Base-by-base conservation (phyloP, 345 rosid species). In the Carallia brachiata region DNA sequence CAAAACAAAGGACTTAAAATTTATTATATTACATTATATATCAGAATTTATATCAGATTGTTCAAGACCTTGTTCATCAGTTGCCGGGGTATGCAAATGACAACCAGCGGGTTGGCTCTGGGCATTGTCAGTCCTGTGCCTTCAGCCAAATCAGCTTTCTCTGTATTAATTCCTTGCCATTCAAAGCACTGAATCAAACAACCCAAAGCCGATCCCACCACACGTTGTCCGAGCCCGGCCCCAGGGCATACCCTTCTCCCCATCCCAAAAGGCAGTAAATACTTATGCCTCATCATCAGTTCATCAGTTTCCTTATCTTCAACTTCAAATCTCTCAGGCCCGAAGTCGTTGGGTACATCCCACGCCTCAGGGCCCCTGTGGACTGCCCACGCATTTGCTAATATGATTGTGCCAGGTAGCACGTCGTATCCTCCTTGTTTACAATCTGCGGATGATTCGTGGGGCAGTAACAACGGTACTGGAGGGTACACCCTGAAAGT, bases 271-370 rank as follows among this genome's bases (percentile, higher is more conserved):
- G 23, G 23, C 23, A 23, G 23, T 23, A 23, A 23, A 23, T 13
- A 40, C 60, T 40, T 40, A 40, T 40, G 47, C 23, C 23, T 23
- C 23, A 23, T 23, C 47, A 10, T 13, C 47, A 40, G 62, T 7
- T 23, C 23, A 23, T 63, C 57, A 0, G 36, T 57, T 30, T 57
- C 61, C 4, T 37, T 44, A 36, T 28, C 23, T 23, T 23, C 23
- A 23, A 23, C 44, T 6, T 65, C 66, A 31, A 73, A 71, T 54
- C 84, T 73, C 27, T 77, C 81, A 1, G 79, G 83, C 17, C 36
- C 70, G 18, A 81, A 81, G 28, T 18, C 50, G 5, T 34, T 52
- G 0, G 79, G n/a, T 6, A 67, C 79, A 13, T 77, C 79, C 84
- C 84, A 77, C 0, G 70, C 0, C 2, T 47, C 27, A 0, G 79